Conservation (phyloP, 176 grass and related monocot genomes). For the Ampelocalamus luodianensis region DNA sequence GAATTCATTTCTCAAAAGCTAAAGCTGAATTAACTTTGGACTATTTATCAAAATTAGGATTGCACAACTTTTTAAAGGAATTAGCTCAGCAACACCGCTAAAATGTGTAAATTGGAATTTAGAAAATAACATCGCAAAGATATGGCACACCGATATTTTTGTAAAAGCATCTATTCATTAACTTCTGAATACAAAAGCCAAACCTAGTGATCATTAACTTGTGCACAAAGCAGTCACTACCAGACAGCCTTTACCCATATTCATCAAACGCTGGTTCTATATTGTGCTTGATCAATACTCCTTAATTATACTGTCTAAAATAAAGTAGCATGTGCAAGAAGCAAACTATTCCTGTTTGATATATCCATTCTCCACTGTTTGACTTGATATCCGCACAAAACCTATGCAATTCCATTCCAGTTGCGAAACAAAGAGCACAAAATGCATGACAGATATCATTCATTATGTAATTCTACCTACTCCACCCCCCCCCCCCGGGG, state of each 20-base stretch:
- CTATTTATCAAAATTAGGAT: background rate
- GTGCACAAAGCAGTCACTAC: background rate
- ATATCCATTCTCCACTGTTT: background rate
- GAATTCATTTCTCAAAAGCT: background rate
- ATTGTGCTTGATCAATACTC: background rate
- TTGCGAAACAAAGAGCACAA: background rate
- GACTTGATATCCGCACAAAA: background rate
- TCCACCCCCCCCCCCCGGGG: no score
- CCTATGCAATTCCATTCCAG: background rate
- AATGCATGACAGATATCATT: background rate
- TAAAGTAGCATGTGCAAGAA: background rate
- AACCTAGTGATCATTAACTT: background rate
- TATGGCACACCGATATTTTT: background rate
- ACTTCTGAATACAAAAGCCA: background rate
- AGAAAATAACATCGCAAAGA: background rate
- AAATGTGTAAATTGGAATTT: background rate
- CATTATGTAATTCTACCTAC: background rate
- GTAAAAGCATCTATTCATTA: slow-evolving; percentile 1
- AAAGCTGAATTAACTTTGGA: background rate
- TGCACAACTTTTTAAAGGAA: background rate
- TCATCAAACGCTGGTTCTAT: background rate
- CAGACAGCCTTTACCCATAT: background rate
- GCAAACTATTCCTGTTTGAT: background rate
- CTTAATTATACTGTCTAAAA: background rate
- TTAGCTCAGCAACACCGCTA: background rate